Evolutionary conservation across 331 rosid genomes (phyloP).

Genomic region (Prunus yedoensis): DNA sequence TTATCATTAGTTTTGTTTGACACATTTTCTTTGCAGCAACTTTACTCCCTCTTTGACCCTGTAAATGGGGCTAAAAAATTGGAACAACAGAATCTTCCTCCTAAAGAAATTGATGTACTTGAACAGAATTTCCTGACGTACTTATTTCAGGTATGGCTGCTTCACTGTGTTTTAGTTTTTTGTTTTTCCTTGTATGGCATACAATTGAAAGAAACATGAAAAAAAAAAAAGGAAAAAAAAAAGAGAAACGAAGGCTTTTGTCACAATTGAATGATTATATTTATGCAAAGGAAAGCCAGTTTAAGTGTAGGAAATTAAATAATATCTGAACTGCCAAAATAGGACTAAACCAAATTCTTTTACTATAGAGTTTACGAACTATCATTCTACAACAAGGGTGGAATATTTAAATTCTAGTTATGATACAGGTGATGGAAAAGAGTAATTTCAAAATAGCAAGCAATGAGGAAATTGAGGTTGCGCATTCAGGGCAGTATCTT

Average conservation of each 20-base stretch:
- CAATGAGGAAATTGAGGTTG: conserved; percentile 43
- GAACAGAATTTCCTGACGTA: conserved; percentile 41
- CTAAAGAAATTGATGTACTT: conserved; percentile 27
- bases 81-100: conserved; percentile 35
- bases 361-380: background rate
- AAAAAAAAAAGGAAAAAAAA: too few relatives aligned
- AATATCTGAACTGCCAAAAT: background rate
- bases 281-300: background rate
- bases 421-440: conserved; percentile 42
- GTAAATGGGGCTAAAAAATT: conserved; percentile 33
- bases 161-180: background rate
- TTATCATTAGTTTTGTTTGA: background rate
- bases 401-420: background rate
- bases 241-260: too few relatives aligned
- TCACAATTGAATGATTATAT: too few relatives aligned
- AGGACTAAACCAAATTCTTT: background rate
- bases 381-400: background rate
- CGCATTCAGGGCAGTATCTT: conserved; percentile 43
- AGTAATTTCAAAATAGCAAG: conserved; percentile 42
- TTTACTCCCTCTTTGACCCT: conserved; percentile 38
- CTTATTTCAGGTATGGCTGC: conserved; percentile 31
- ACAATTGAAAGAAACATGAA: background rate
- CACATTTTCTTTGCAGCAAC: conserved; percentile 26
- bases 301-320: background rate
- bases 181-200: background rate